A percentile compares a stretch with the other conserved stretches of the same genome.
Conservation (phyloP, 148 eudicot species). For the Mesembryanthemum crystallinum region DNA sequence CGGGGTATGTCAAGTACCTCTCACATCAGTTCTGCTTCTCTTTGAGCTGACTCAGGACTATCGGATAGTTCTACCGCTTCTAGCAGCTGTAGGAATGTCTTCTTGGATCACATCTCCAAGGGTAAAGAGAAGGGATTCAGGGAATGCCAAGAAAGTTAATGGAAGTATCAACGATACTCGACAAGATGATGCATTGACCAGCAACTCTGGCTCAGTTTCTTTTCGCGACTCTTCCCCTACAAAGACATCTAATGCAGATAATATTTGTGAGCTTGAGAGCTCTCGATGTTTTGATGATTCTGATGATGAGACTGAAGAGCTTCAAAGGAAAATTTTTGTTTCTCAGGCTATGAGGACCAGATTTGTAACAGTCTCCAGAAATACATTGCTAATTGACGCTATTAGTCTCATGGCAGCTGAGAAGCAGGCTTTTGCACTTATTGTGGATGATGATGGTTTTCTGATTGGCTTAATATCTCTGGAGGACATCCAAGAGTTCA, state of each 20-base stretch:
- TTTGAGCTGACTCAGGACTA: conserved; percentile 94
- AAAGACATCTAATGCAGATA: conserved; percentile 28
- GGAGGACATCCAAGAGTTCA: conserved; percentile 55
- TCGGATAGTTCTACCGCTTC: conserved; percentile 85
- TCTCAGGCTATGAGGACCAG: conserved; percentile 87
- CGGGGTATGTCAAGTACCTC: conserved; percentile 93
- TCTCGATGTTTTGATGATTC: conserved; percentile 55
- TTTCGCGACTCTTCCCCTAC: conserved; percentile 22
- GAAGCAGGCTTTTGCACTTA: conserved; percentile 69
- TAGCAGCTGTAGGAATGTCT: conserved; percentile 88
- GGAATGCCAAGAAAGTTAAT: conserved; percentile 25
- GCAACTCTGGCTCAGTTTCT: conserved; percentile 18
- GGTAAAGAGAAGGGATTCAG: conserved; percentile 35
- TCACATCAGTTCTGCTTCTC: conserved; percentile 87
- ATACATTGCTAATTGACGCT: conserved; percentile 52
- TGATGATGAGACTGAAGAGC: conserved; percentile 36
- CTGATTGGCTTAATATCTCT: conserved; percentile 58
- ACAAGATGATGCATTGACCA: conserved; percentile 29
- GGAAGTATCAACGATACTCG: conserved; percentile 22
- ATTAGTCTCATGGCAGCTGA: conserved; percentile 71
- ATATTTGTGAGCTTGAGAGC: conserved; percentile 56
- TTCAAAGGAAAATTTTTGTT: conserved; percentile 56
- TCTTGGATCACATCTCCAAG: conserved; percentile 84
- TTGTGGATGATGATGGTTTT: conserved; percentile 49
- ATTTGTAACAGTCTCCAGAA: conserved; percentile 50